Evolutionary conservation across 148 eudicot genomes (phyloP).

Genomic region (Rhododendron molle): DNA sequence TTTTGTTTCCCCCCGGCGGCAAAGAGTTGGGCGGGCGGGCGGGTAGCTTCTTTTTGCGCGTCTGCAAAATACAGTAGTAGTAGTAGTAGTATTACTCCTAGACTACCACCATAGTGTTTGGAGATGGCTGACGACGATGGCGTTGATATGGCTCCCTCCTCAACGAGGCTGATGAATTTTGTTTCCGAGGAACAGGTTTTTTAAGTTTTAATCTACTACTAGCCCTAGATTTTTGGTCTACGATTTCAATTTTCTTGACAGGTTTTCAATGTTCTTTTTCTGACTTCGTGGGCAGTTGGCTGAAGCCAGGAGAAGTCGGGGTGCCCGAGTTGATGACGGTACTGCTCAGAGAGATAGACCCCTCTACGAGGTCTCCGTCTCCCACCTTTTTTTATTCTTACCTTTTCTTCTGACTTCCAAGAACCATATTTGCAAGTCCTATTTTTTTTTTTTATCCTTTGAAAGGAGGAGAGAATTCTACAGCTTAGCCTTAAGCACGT

Average conservation of each 20-base stretch:
- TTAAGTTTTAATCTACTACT: background rate
- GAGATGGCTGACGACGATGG: constrained; percentile 54
- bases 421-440: background rate
- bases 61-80: background rate
- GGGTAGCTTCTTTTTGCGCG: background rate
- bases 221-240: background rate
- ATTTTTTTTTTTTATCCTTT: background rate
- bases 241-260: background rate
- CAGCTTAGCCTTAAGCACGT: background rate
- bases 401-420: background rate
- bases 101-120: background rate
- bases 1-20: background rate
- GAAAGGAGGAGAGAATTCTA: background rate
- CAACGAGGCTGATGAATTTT: constrained; percentile 74
- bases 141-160: constrained; percentile 34
- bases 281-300: constrained; percentile 48
- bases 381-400: background rate
- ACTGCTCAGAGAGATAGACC: constrained; percentile 98
- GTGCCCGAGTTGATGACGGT: constrained; percentile 85
- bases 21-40: background rate
- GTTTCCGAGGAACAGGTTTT: constrained; percentile 78
- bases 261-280: background rate
- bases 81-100: too few species aligned
- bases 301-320: constrained; percentile 62
- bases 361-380: constrained; percentile 69